phyloP scores from a whole-genome alignment of 2,329 filamentous ascomycete species.

The Chaetomium sp. region DNA sequence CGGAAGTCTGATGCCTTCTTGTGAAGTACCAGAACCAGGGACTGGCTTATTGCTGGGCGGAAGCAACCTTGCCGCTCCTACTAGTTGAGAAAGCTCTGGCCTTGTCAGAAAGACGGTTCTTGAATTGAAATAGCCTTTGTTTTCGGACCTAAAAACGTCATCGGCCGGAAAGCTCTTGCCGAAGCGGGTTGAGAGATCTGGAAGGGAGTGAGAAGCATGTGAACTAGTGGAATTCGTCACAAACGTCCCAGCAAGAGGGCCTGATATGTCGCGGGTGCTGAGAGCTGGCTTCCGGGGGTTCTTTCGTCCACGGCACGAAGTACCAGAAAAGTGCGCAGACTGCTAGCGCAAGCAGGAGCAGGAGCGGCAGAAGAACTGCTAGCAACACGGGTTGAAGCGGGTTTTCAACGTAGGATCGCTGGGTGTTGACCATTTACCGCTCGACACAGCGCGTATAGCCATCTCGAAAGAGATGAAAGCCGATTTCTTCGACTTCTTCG shows the following conservation, averaged over 20 bases:
- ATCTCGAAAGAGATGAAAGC: slow-evolving; percentile 46
- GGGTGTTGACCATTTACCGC: neutral
- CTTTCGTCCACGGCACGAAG: slow-evolving; percentile 36
- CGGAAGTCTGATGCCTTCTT: neutral
- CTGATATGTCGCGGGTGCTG: slow-evolving; percentile 38
- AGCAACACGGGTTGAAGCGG: slow-evolving; percentile 42
- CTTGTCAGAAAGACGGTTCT: neutral
- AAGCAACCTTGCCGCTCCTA: neutral
- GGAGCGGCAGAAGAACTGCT: slow-evolving; percentile 48
- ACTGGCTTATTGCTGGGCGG: neutral
- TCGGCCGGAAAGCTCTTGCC: slow-evolving; percentile 26
- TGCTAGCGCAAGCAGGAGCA: slow-evolving; percentile 43
- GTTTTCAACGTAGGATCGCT: slow-evolving; percentile 13
- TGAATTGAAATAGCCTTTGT: slow-evolving; percentile 24
- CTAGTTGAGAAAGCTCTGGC: neutral
- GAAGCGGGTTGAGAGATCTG: slow-evolving; percentile 22
- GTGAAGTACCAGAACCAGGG: neutral
- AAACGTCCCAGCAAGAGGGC: slow-evolving; percentile 39
- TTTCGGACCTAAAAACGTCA: slow-evolving; percentile 21
- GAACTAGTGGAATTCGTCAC: slow-evolving; percentile 31
- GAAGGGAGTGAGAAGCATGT: slow-evolving; percentile 13
- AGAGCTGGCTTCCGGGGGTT: slow-evolving; percentile 28
- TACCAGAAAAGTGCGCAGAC: slow-evolving; percentile 40
- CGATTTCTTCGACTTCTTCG: slow-evolving; percentile 39
- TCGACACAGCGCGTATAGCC: slow-evolving; percentile 37